Base-by-base conservation (phyloP, 768 basidiomycete species). In the Calocybe cyanea region DNA sequence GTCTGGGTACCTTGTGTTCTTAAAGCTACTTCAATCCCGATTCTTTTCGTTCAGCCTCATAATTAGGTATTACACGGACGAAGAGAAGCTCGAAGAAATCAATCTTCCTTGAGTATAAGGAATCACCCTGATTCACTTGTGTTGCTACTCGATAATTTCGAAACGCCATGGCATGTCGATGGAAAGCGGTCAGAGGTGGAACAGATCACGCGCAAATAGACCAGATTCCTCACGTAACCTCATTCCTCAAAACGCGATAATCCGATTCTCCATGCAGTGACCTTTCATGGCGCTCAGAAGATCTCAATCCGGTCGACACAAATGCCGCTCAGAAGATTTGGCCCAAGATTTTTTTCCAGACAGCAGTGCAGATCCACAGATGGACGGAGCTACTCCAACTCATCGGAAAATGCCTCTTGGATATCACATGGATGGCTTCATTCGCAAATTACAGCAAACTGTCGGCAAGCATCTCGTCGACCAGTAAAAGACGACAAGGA, bases 1-100 rank as follows among this genome's bases (percentile, higher is more conserved):
- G 46, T 58, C 7, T 66, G 64, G 41, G 24, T 66, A 3, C 53
- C 63, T 7, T 68, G 66, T 37, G 66, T 65, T 43, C n/a, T n/a
- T n/a, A 57, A 55, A 10, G 56, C 58, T 5, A 45, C 57, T 8
- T 57, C 56, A 4, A 45, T 49, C 8, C 58, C 60, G 19, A 54
- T 53, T 7, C 50, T 66, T 9, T 38, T 63, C 17, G 32, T 41
- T 64, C 36, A 54, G 52, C 51, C 7, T 44, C 62, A 15, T 45
- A 55, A 13, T 45, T 63, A 7, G 7, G 44, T 2, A 17, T 38
- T 1, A 56, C 58, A 17, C 41, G 50, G 1, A 10, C 46, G 4
- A 48, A 45, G 30, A 41, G 47, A 6, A 39, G 50, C 28, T 40
- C 56, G 6, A 28, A 63, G 4, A 49, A 58, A 7, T 35, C 44